A percentile compares a stretch with the other conserved stretches of the same genome.
These are phyloP conservation scores for Paracorniculantispora psalliotae DNA, from an alignment of 2,329 filamentous ascomycete genomes.

Conservation along the genomic window DNA sequence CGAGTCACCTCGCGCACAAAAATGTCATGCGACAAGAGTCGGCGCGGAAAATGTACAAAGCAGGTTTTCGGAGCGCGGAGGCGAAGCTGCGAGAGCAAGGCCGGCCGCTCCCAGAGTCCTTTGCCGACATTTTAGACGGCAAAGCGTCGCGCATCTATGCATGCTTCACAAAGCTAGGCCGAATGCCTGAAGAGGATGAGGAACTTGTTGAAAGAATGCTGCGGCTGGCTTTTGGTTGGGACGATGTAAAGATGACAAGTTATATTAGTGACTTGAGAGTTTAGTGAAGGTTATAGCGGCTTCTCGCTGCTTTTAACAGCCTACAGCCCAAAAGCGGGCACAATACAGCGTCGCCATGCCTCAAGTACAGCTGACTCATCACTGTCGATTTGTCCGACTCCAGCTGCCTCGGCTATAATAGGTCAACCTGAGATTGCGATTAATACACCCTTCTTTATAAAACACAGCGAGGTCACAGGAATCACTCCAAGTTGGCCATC, in stretches of 20 bases:
- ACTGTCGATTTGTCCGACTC: neutral
- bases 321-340: too few species aligned
- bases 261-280: neutral
- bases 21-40: conserved; percentile 16
- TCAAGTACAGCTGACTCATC: neutral
- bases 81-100: conserved; percentile 3
- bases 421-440: too few species aligned
- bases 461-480: too few species aligned
- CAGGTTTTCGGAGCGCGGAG: conserved; percentile 17
- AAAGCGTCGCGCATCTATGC: conserved; percentile 19
- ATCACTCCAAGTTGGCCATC: neutral
- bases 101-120: neutral
- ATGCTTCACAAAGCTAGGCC: conserved; percentile 12
- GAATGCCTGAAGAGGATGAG: conserved; percentile 1
- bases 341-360: neutral
- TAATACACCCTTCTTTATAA: too few species aligned
- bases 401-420: neutral
- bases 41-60: conserved; percentile 16
- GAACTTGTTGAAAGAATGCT: conserved; percentile 12
- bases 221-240: conserved; percentile 12
- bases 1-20: conserved; percentile 16
- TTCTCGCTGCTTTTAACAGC: neutral
- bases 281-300: too few species aligned
- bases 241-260: neutral
- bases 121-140: conserved; percentile 18